Evolutionary conservation across 2,329 filamentous ascomycete species (phyloP), one percentile per base, ranked within the genome.

Genomic region (Diplodia sapinea): DNA sequence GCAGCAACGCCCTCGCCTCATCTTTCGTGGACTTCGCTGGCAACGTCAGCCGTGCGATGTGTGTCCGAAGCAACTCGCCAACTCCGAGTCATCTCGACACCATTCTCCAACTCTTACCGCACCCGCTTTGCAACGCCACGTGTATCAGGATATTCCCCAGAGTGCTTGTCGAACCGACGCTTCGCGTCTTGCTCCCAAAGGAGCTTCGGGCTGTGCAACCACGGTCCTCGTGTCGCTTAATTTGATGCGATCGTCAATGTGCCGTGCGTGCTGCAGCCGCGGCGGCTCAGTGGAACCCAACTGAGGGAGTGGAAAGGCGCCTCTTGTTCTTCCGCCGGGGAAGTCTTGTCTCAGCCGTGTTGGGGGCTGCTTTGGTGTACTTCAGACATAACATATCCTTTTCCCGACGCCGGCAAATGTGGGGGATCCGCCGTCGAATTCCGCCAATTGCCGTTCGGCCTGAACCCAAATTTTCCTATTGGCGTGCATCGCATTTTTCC

Each of bases 381-480:
- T 49, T 62, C 4, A 49, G 40, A 33, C 57, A 33, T 20, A n/a
- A 33, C 20, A 20, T 38, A n/a, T 6, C 56, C 13, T 23, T 40
- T 15, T n/a, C 29, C 40, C 26, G 57, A 43, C 23, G 54, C 12
- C 13, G 40, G 57, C 26, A 50, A 26, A 29, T 49, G 40, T 43
- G 57, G 57, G 57, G 57, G 40, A 62, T 40, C 57, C 40, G 31
- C 29, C 15, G 17, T 15, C 31, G 5, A 33, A 20, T 62, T 43
- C 57, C 57, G 57, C 57, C 57, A 62, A 49, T 62, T 15, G 8
- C 5, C 4, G 9, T 36, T 15, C 5, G 20, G 9, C 2, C 7
- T 9, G 8, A 3, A 20, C 12, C 11, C 23, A 23, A 15, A 23
- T 49, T 62, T 49, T 62, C 23, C 31, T 29, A 62, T 62, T 62